Evolutionary conservation across 192 early-diverging fungal genomes (phyloP).

Genomic region (Pilobolus umbonatus): DNA sequence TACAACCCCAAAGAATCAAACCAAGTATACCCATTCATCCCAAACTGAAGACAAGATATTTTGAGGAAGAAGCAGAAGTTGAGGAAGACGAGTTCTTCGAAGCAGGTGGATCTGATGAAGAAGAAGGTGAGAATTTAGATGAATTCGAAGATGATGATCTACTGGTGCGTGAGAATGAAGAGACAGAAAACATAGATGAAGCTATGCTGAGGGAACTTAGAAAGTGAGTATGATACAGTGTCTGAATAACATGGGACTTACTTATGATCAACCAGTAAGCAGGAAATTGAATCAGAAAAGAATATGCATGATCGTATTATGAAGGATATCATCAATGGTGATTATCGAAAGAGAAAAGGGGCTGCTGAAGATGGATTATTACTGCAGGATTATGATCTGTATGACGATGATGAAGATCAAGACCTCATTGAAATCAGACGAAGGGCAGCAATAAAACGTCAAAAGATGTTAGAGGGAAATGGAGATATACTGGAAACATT

Average conservation of each 20-base stretch:
- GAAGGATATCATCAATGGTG: slow-evolving; percentile 34
- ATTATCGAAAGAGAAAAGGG: slow-evolving; percentile 18
- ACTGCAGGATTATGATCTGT: slow-evolving; percentile 28
- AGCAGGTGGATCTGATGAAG: slow-evolving; percentile 25
- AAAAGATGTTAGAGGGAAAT: slow-evolving; percentile 12
- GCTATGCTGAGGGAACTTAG: slow-evolving; percentile 13
- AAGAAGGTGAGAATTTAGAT: slow-evolving; percentile 26
- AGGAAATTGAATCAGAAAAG: slow-evolving; percentile 29
- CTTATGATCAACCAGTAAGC: slow-evolving; percentile 14
- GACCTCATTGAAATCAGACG: slow-evolving; percentile 29
- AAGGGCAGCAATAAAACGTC: slow-evolving; percentile 22
- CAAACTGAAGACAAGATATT: slow-evolving; percentile 13
- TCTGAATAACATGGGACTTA: background rate
- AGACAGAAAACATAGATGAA: slow-evolving; percentile 26
- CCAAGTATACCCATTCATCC: background rate
- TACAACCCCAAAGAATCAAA: background rate
- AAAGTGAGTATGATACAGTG: slow-evolving; percentile 17
- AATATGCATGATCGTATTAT: slow-evolving; percentile 27
- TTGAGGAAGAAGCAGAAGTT: slow-evolving; percentile 38
- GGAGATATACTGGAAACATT: slow-evolving; percentile 25
- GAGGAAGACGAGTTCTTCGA: slow-evolving; percentile 37
- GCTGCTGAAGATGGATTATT: slow-evolving; percentile 22
- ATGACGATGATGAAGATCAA: slow-evolving; percentile 29
- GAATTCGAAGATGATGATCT: slow-evolving; percentile 36
- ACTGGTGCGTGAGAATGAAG: slow-evolving; percentile 25